These are phyloP conservation scores for Fusarium lateritium DNA, from an alignment of 2,329 filamentous ascomycete genomes.

Conservation along the genomic window DNA sequence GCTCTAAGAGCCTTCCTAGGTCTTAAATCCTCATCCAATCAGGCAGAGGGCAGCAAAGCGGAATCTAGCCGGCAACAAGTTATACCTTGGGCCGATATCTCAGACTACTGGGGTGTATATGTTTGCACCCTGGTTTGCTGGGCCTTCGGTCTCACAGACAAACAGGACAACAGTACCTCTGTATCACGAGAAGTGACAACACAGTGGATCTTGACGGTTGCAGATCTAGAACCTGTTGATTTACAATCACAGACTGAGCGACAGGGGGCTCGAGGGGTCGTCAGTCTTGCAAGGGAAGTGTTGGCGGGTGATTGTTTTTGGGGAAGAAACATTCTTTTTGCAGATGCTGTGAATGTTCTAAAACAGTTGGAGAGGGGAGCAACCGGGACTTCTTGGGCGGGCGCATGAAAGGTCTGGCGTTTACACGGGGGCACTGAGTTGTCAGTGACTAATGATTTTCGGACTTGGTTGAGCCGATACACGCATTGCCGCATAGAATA, in stretches of 20 bases:
- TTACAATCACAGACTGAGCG: slow-evolving; percentile 57
- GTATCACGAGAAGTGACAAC: slow-evolving; percentile 51
- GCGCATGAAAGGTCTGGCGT: slow-evolving; percentile 8
- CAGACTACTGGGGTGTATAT: slow-evolving; percentile 70
- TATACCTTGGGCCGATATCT: slow-evolving; percentile 56
- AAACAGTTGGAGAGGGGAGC: slow-evolving; percentile 63
- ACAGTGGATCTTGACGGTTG: slow-evolving; percentile 59
- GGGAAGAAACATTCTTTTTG: slow-evolving; percentile 64
- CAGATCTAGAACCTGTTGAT: slow-evolving; percentile 58
- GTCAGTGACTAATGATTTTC: slow-evolving; percentile 5
- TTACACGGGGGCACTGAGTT: background rate
- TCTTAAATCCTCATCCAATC: slow-evolving; percentile 27
- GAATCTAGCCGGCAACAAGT: slow-evolving; percentile 18
- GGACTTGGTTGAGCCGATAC: slow-evolving; percentile 1
- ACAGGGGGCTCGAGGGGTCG: slow-evolving; percentile 61
- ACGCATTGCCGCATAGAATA: slow-evolving; percentile 21
- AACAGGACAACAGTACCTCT: slow-evolving; percentile 35
- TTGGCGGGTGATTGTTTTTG: slow-evolving; percentile 66
- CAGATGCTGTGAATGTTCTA: slow-evolving; percentile 68
- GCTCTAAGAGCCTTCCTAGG: slow-evolving; percentile 64
- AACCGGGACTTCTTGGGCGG: slow-evolving; percentile 51
- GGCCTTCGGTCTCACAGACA: slow-evolving; percentile 63
- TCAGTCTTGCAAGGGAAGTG: slow-evolving; percentile 63
- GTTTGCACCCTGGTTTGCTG: slow-evolving; percentile 72
- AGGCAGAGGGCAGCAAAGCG: slow-evolving; percentile 9